Base-by-base conservation (phyloP, 768 basidiomycete species). In the Serpula lacrymans region DNA sequence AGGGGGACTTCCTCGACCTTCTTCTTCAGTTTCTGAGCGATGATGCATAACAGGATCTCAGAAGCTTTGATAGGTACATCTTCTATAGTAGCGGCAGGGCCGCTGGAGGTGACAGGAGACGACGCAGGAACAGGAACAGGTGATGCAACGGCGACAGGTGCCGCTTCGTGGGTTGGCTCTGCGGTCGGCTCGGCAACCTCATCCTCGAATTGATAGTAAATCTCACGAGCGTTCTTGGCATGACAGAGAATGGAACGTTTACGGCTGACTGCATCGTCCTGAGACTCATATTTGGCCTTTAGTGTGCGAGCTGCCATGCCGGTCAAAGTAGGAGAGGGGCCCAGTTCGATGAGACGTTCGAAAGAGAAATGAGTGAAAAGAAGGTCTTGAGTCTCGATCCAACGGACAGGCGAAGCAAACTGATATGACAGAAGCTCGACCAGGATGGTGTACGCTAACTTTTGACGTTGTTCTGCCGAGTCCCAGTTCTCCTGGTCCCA, bases 21-120 rank as follows among this genome's bases (percentile, higher is more conserved):
- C 75, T 99, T 99, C 83, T 99, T 99, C 56, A 99, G 69, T 67
- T 99, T 99, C 71, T 99, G 96, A 0, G 96, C 92, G 43, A 99
- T 87, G 60, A 98, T 83, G 49, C 81, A 77, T 39, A 76, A 75
- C 20, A 98, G 78, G 25, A 95, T 84, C 39, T 98, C 96, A 49
- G 83, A 66, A 6, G 95, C 89, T 63, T 91, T 92, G 60, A 97
- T 72, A 4, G 96, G 96, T 23, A 74, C 87, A 52, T 99, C 96
- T 24, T 95, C 88, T 42, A 99, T 76, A 41, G 76, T 75, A 8
- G 80, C 77, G 21, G 77, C 91, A 11, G 82, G 75, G 5, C 78
- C 84, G 13, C 77, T 68, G 13, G 80, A 65, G 2, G 68, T 57
- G 6, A 73, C 65, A 27, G 71, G 57, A 1, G 72, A 52, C 10